Base-by-base conservation (phyloP, 352 stramenopile species). In the Phytophthora idaei region DNA sequence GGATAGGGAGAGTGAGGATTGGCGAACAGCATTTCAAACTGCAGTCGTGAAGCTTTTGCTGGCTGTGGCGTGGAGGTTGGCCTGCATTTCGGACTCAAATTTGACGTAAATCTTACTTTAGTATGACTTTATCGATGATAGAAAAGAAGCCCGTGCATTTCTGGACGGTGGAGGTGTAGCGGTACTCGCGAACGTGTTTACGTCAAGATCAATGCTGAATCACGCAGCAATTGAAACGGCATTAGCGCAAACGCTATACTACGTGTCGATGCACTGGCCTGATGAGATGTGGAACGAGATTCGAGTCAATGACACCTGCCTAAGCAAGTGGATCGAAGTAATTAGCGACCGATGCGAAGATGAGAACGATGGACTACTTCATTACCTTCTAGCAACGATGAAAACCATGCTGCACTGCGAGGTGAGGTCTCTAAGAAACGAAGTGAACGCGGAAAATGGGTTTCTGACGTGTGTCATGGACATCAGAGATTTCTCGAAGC, bases 41-140 rank as follows among this genome's bases (percentile, higher is more conserved):
- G 49, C 36, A 47, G 34, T 60, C 14, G 57, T 70, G 53, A 70
- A 63, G 56, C 52, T 78, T 34, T 57, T 67, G 17, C 54, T 78
- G n/a, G 59, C 50, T 9, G 67, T 73, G 15, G 41, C 72, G 21
- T 73, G 67, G 71, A 78, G 53, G 71, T 78, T 41, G 17, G 61
- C 56, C 10, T 17, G 17, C 12, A 21, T 29, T 15, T 48, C 5
- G 21, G 6, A 32, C n/a, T 4, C 39, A 46, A 34, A 48, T 7
- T 37, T 12, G 12, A 34, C 2, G 27, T 28, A 44, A n/a, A 12
- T 8, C 28, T 14, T 53, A n/a, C 36, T 42, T n/a, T 15, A 17
- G 36, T 42, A 3, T 41, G 15, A 17, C 8, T 14, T 50, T 21
- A 55, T 21, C 39, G 4, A 5, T 41, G 5, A 15, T 42, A 73